Percentiles rank a stretch among this genome's conserved stretches.
Conservation (phyloP, 768 basidiomycete species). For the Suillus subalutaceus region DNA sequence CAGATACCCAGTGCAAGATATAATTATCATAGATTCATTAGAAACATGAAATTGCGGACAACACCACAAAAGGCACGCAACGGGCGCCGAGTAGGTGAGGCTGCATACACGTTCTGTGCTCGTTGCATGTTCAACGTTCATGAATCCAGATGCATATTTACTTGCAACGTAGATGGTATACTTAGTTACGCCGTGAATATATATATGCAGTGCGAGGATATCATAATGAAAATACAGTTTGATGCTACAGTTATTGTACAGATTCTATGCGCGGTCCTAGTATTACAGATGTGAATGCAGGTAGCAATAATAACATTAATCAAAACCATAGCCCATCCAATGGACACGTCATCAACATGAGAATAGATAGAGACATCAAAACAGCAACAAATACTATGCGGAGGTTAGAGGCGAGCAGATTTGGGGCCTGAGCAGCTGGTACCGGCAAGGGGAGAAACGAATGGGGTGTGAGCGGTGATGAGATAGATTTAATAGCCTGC, state of each 20-base stretch:
- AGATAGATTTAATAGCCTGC: not conserved
- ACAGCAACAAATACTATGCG: not conserved
- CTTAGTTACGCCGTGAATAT: not conserved
- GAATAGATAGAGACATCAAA: not conserved
- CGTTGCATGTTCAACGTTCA: not conserved
- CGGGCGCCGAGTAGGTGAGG: constrained; percentile 2
- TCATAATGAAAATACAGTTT: constrained; percentile 7
- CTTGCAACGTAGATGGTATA: not conserved
- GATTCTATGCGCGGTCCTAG: not conserved
- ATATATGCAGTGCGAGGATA: not conserved
- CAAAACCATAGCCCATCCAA: not conserved
- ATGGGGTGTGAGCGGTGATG: constrained; percentile 1
- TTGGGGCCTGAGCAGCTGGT: constrained; percentile 2
- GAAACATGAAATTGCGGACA: not conserved
- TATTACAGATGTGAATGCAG: not conserved
- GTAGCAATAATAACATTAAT: constrained; percentile 1
- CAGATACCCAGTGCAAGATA: not conserved
- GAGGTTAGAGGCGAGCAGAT: not conserved
- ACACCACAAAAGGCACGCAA: not conserved
- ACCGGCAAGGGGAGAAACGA: constrained; percentile 2
- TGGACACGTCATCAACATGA: not conserved
- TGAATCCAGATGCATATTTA: not conserved
- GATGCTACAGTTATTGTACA: not conserved
- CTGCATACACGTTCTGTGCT: not conserved
- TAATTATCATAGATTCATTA: not conserved